Base-by-base conservation (phyloP, 2,329 filamentous ascomycete genomes). In the Cladophialophora chaetospira region DNA sequence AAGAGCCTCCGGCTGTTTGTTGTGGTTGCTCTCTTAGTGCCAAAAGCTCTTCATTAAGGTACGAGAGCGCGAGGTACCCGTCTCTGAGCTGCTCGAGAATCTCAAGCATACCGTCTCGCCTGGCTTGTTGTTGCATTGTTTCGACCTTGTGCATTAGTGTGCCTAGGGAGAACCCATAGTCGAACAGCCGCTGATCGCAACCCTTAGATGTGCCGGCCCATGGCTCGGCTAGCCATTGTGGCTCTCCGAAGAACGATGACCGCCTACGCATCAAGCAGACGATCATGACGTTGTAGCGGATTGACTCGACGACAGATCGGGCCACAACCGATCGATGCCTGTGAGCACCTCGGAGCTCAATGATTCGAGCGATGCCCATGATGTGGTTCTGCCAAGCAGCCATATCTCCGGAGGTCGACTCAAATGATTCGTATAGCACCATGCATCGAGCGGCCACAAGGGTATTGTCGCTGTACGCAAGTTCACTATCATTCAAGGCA, bases 381-480 rank as follows among this genome's bases (percentile, higher is more conserved):
- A 54, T 46, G 15, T 58, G 56, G 38, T 47, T 58, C 17, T 55
- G 29, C 56, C 56, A 58, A 4, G 48, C 46, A 8, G 23, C 51
- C 56, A 55, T 55, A 21, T 40, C 48, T 19, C 29, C 51, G 11
- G 56, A 54, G 4, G 56, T 58, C 11, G 50, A 50, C 17, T 58
- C 51, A n/a, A 58, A 51, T 1, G 43, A 21, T 23, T 58, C 55
- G 17, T 54, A 58, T 17, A 58, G 17, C 13, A 50, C 19, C 56
- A 58, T 51, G 46, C 51, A 55, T 11, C 56, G 36, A 8, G 51
- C 56, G 8, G 56, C 51, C 3, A 51, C 56, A 5, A 58, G 56
- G 3, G 25, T 50, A 1, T 54, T 51, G 15, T 58, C 56, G 21
- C 21, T 26, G 5, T 23, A 15, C 29, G 38, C 17, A 5, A 51